Base-by-base conservation (phyloP, 2,329 filamentous ascomycete species). In the Nigrospora osmanthi region DNA sequence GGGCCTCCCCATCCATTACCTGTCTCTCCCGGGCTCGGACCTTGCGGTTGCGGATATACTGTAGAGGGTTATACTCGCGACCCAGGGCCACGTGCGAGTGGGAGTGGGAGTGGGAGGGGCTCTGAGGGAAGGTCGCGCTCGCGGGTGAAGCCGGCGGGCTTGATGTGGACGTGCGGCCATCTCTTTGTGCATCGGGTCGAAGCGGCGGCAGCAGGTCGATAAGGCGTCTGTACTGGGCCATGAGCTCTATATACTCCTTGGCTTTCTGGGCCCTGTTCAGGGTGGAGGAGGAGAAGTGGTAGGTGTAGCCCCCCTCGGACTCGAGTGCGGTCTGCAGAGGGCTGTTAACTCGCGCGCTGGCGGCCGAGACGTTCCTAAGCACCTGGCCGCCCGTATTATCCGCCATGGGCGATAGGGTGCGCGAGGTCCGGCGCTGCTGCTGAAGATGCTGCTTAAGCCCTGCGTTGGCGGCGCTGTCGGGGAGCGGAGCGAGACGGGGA, bases 1-100 rank as follows among this genome's bases (percentile, higher is more conserved):
- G 83, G 1, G 75, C 72, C 49, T 88, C 81, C 14, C 86, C 81
- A 55, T 93, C 80, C 32, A 95, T 83, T 1, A 76, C 67, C 52
- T 78, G 83, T 35, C 87, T 79, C 65, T 94, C 87, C 14, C 90
- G 78, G 23, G 85, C 84, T 50, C 93, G 78, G 12, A 93, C 78
- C 60, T 90, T 91, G 40, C 91, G 79, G 59, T 98, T 97, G 16
- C 93, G 83, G 45, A 97, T 86, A 54, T 89, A 89, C 63, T 97
- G 93, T 19, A 98, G 67, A 5, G 91, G 93, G 60, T 98, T 95
- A 61, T 97, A 97, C 2, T 73, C 68, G 43, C 90, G 82, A 5
- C 86, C 85, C 9, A 83, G 62, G 47, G 57, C 36, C 62, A 56
- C 49, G 61, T 61, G 52, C 55, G 63, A 28, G 57, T 56, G 47